Conservation (phyloP, 768 basidiomycete species). For the Rhodocollybia butyracea region DNA sequence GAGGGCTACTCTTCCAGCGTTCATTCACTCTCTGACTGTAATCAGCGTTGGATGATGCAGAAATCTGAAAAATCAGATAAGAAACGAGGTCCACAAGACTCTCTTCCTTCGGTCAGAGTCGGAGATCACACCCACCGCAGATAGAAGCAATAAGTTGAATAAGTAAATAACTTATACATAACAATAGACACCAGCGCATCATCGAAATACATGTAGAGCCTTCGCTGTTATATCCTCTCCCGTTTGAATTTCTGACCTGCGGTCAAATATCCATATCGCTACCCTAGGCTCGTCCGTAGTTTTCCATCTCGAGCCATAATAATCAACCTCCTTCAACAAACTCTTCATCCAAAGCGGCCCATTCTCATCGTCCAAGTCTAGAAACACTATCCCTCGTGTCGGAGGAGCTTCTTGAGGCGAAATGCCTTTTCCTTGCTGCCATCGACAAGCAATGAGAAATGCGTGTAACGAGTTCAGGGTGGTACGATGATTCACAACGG, state of each 20-base stretch:
- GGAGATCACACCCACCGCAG: too few species aligned
- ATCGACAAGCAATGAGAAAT: conserved; percentile 2
- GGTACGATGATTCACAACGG: neutral
- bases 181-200: neutral
- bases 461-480: neutral
- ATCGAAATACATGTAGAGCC: neutral
- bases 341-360: neutral
- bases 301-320: neutral
- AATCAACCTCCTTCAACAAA: neutral
- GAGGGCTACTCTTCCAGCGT: too few species aligned
- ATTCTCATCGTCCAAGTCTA: conserved; percentile 1
- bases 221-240: neutral
- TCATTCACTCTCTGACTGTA: too few species aligned
- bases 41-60: too few species aligned
- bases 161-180: neutral
- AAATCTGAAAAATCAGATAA: too few species aligned
- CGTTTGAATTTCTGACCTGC: neutral
- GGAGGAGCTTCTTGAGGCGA: neutral
- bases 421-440: neutral
- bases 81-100: too few species aligned
- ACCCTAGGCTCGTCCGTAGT: neutral
- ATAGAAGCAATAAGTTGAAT: too few species aligned
- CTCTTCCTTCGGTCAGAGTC: too few species aligned
- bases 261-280: conserved; percentile 2
- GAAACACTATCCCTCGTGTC: neutral